Evolutionary conservation across 306 rosid genomes (phyloP), one percentile per base, ranked within the genome.

Genomic region (Boehmeria nivea): DNA sequence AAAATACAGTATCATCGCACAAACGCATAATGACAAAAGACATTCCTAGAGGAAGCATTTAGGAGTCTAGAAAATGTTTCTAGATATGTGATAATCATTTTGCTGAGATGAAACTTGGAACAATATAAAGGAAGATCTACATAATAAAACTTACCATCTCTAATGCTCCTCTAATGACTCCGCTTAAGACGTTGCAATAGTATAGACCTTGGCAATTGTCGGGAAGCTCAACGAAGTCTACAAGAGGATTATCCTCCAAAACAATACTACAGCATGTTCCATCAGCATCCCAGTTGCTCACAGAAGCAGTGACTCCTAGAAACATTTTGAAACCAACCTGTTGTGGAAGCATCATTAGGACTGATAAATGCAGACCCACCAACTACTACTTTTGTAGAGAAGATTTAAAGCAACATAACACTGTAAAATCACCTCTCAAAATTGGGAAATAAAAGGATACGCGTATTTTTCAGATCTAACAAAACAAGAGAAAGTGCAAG

Each of bases 141-240:
- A n/a, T n/a, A n/a, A n/a, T 31, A 4, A 31, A 31, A 57, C 81
- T 84, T 64, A 91, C 98, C 98, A 87, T 91, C 76, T 91, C 98
- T 54, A 91, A 79, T 63, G 96, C 98, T 57, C 96, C 98, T 82
- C 96, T 70, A 25, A 91, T 80, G 34, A 91, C 98, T 66, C 98
- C 96, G 67, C 93, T 91, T 60, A 91, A 67, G 69, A 87, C 65
- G 80, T 91, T 91, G 85, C 98, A 91, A 51, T 91, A 91, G 78
- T 84, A 81, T 26, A 91, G 83, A 68, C 98, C 98, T 65, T 91
- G 98, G 54, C 94, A 91, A 43, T 76, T 78, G 60, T 91, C 98
- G 43, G 98, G 98, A 65, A 91, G 96, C 76, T 91, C 98, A 57
- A 91, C 98, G 63, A 91, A 87, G 78, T 91, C 98, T 42, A 91